Evolutionary conservation across 2,329 filamentous ascomycete species (phyloP).

Genomic region (Diaporthe nobilis): DNA sequence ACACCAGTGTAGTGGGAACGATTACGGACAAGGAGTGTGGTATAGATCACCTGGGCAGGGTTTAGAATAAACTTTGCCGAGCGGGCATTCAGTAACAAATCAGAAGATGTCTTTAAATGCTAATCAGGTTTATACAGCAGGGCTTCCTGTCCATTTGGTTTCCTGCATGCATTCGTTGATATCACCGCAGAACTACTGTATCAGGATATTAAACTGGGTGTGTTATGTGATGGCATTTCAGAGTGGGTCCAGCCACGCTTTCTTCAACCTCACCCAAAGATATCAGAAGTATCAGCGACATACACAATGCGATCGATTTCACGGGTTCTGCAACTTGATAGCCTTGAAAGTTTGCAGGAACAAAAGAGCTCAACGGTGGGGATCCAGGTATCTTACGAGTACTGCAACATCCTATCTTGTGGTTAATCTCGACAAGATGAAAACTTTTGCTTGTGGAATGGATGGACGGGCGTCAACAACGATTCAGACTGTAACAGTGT

Average conservation of each 20-base stretch:
- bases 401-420: neutral
- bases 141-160: too few relatives aligned
- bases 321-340: neutral
- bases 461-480: neutral
- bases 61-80: neutral
- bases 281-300: neutral
- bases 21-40: neutral
- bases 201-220: too few relatives aligned
- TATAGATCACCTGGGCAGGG: neutral
- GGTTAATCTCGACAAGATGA: neutral
- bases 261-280: too few relatives aligned
- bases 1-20: neutral
- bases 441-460: neutral
- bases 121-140: too few relatives aligned
- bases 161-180: too few relatives aligned
- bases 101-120: too few relatives aligned
- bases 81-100: neutral
- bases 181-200: too few relatives aligned
- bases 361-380: neutral
- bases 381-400: neutral
- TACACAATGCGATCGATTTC: neutral
- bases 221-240: too few relatives aligned
- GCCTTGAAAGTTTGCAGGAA: neutral
- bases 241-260: too few relatives aligned
- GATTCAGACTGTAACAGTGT: neutral